Evolutionary conservation across 108 stramenopile genomes (phyloP).

Genomic region (Craspedostauros australis): DNA sequence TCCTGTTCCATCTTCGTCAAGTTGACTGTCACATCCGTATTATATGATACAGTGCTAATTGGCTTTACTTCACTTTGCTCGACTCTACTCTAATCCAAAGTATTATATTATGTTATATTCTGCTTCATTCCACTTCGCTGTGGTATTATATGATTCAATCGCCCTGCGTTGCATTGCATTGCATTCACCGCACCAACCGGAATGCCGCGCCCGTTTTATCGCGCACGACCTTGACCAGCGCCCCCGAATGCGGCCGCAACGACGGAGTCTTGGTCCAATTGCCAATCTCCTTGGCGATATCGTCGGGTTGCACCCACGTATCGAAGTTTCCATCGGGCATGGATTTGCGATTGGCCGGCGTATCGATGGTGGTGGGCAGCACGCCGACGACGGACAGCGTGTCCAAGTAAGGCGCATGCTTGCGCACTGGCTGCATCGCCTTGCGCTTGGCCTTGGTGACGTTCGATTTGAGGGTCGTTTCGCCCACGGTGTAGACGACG

Average conservation of each 20-base stretch:
- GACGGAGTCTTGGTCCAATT: constrained; percentile 52
- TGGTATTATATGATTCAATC: too few relatives aligned
- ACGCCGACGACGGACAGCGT: constrained; percentile 47
- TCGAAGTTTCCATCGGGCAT: constrained; percentile 36
- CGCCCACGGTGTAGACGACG: constrained; percentile 58
- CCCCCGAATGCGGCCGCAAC: constrained; percentile 73
- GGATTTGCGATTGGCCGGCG: constrained; percentile 63
- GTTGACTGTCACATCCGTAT: too few relatives aligned
- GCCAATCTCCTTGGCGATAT: constrained; percentile 75
- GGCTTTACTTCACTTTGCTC: too few relatives aligned
- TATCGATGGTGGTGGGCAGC: constrained; percentile 73
- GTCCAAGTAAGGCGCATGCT: constrained; percentile 21
- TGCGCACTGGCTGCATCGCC: constrained; percentile 10
- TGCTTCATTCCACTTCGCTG: too few relatives aligned
- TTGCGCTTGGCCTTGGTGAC: constrained; percentile 36
- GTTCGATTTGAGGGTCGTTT: constrained; percentile 23
- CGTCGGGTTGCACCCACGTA: constrained; percentile 60
- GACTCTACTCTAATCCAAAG: too few relatives aligned
- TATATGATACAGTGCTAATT: too few relatives aligned
- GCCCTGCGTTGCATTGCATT: background rate
- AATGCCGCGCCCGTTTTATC: constrained; percentile 52
- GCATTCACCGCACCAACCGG: constrained; percentile 37
- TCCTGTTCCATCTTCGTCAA: too few relatives aligned
- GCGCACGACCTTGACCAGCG: constrained; percentile 72
- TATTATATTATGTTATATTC: too few relatives aligned